Percentiles rank a stretch among this genome's conserved stretches.
phyloP scores from a whole-genome alignment of 1,139 yeast species.

The Geotrichum restrictum region DNA sequence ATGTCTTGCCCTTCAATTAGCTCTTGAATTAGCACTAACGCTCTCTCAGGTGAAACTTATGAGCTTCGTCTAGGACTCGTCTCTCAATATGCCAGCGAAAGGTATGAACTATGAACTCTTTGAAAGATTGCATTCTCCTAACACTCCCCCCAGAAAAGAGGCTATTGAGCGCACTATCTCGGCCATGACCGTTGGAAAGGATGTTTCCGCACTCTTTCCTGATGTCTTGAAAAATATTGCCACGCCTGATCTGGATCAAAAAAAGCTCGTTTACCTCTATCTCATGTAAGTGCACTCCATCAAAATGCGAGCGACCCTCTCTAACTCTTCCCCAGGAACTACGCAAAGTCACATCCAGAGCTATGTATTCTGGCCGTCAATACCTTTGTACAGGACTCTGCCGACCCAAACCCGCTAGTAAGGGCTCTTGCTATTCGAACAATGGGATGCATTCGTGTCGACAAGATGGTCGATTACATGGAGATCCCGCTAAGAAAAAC shows the following conservation, averaged over 20 bases:
- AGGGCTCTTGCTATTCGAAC: conserved; percentile 96
- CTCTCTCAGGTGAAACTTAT: conserved; percentile 65
- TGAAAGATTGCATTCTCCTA: too few species aligned
- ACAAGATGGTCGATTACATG: conserved; percentile 91
- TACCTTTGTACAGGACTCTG: conserved; percentile 90
- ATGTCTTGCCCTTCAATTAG: conserved; percentile 9
- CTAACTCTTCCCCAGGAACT: conserved; percentile 46
- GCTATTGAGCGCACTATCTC: conserved; percentile 95
- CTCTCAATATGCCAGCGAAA: conserved; percentile 75
- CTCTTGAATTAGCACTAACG: conserved; percentile 1
- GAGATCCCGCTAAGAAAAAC: conserved; percentile 85
- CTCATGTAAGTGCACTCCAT: conserved; percentile 52
- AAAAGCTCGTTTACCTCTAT: conserved; percentile 89
- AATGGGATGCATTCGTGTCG: conserved; percentile 97
- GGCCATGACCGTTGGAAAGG: conserved; percentile 99
- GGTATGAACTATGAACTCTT: too few species aligned
- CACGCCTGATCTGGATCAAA: conserved; percentile 93
- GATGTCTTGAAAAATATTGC: conserved; percentile 95
- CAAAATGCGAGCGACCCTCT: background rate
- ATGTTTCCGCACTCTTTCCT: conserved; percentile 90
- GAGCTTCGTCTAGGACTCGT: conserved; percentile 88
- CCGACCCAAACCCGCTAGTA: conserved; percentile 93
- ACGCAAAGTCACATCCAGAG: conserved; percentile 95
- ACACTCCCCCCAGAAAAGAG: conserved; percentile 84
- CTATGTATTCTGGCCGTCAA: conserved; percentile 93